Evolutionary conservation across 2,329 filamentous ascomycete species (phyloP).

Genomic region (Neofusicoccum kwambonambiense): DNA sequence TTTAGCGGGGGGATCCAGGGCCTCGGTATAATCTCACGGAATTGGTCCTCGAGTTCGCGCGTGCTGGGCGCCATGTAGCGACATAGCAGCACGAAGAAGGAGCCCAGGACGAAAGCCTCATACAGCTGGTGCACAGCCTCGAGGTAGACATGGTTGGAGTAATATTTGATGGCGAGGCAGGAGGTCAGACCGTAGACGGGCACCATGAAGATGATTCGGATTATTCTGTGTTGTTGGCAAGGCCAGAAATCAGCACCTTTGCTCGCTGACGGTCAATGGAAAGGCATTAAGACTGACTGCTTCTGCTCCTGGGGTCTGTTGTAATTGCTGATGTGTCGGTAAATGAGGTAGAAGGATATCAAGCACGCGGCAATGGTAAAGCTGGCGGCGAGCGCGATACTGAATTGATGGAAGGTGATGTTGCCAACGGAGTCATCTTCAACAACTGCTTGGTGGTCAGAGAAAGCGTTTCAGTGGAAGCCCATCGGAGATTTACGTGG

Average conservation of each 20-base stretch:
- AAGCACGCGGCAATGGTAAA: constrained; percentile 49
- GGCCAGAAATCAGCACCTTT: no score
- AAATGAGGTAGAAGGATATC: constrained; percentile 51
- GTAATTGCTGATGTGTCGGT: constrained; percentile 56
- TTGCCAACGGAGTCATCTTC: not conserved
- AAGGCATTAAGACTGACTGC: constrained; percentile 40
- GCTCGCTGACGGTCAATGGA: not conserved
- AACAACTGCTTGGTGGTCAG: not conserved
- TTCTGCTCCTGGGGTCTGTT: constrained; percentile 55
- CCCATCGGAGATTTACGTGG: not conserved
- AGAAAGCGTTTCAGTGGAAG: not conserved
- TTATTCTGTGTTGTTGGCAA: constrained; percentile 54
- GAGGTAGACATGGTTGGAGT: constrained; percentile 74
- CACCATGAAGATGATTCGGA: constrained; percentile 80
- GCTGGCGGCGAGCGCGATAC: not conserved
- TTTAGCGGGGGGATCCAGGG: constrained; percentile 70
- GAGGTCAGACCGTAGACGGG: constrained; percentile 73
- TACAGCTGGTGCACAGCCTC: constrained; percentile 76
- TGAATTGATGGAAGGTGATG: not conserved
- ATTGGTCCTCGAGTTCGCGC: constrained; percentile 74
- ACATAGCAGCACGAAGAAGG: constrained; percentile 76
- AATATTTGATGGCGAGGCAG: constrained; percentile 68
- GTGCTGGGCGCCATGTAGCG: constrained; percentile 73
- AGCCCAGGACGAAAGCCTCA: constrained; percentile 78
- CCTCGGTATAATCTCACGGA: constrained; percentile 62